A percentile compares a stretch with the other conserved stretches of the same genome.
Conservation (phyloP, 208 protist genomes). For the Trichomonas vaginalis region DNA sequence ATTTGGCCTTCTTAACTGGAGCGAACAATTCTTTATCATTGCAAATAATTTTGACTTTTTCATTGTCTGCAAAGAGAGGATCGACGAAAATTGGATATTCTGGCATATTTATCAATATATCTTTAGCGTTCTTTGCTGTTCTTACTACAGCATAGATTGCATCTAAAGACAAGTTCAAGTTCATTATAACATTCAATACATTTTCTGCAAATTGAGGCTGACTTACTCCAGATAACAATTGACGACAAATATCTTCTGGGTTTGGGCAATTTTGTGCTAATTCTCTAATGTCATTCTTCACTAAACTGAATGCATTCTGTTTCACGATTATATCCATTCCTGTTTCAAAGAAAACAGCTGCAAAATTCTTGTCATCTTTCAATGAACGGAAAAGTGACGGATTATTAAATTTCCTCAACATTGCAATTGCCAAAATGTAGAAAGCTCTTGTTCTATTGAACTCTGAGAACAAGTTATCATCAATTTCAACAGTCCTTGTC, state of each 20-base stretch:
- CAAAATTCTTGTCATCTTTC: neutral
- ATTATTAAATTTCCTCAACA: neutral
- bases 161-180: neutral
- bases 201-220: neutral
- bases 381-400: neutral
- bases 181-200: neutral
- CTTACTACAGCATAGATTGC: neutral
- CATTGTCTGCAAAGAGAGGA: neutral
- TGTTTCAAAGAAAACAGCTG: neutral
- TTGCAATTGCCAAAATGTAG: neutral
- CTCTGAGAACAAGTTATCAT: neutral
- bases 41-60: neutral
- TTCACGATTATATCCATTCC: neutral
- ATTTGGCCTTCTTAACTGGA: neutral
- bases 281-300: neutral
- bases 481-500: neutral
- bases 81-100: neutral
- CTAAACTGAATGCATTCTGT: neutral
- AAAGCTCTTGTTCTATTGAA: neutral
- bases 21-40: neutral
- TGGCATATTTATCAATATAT: neutral
- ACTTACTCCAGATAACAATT: neutral
- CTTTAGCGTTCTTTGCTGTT: neutral
- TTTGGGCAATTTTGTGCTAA: neutral
- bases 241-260: neutral